phyloP scores from a whole-genome alignment of 139 green algal species.

The Pleodorina starrii region DNA sequence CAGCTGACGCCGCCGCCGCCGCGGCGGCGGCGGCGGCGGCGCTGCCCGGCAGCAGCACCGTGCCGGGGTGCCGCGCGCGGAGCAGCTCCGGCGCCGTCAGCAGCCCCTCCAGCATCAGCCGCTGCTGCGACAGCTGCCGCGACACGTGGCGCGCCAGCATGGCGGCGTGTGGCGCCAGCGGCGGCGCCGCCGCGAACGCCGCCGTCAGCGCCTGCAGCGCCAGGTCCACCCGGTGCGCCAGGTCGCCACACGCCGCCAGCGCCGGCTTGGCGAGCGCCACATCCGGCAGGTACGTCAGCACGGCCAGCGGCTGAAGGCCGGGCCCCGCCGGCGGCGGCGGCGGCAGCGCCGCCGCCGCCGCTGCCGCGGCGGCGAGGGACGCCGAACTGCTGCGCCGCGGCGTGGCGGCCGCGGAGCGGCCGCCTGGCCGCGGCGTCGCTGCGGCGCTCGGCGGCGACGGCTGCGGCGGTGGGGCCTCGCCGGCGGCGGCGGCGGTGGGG shows the following conservation, averaged over 20 bases:
- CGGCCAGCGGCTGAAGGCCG: conserved; percentile 24
- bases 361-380: background rate
- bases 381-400: background rate
- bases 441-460: background rate
- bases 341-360: background rate
- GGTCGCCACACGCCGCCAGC: background rate
- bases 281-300: conserved; percentile 19
- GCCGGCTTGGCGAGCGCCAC: conserved; percentile 14
- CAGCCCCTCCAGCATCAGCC: conserved; percentile 45
- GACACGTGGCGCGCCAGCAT: conserved; percentile 19
- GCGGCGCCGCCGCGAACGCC: background rate
- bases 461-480: background rate
- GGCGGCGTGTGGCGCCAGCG: conserved; percentile 22
- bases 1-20: background rate
- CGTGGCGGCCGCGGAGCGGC: background rate
- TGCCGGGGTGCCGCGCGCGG: background rate
- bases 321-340: background rate
- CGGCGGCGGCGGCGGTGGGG: background rate
- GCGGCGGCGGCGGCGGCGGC: background rate
- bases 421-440: background rate
- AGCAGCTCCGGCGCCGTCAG: conserved; percentile 33
- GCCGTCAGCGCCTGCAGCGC: conserved; percentile 13
- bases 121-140: conserved; percentile 22
- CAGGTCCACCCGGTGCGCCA: background rate
- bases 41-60: conserved; percentile 17